Base-by-base conservation (phyloP, 2,329 filamentous ascomycete genomes). In the Alternaria solani region DNA sequence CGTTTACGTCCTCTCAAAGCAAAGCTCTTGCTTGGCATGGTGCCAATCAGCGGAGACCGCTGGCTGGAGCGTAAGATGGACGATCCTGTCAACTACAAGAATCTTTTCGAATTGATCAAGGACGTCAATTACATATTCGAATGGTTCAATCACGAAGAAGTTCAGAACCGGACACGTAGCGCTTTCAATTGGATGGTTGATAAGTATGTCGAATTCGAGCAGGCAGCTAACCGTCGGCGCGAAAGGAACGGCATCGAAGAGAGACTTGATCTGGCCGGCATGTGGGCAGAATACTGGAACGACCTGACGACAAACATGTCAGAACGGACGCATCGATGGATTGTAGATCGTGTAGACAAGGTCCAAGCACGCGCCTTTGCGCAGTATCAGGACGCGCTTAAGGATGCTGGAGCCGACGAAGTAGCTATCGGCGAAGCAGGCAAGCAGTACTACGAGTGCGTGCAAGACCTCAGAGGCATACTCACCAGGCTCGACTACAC, bases 261-360 rank as follows among this genome's bases (percentile, higher is more conserved):
- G 30, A 63, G 26, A 20, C 32, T 71, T 7, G 39, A 69, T 36
- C 14, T 69, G n/a, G 58, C 65, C 20, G 63, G 60, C 6, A 62
- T 66, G 62, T 71, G 67, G 66, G 65, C 58, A 3, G 65, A 68
- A 25, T 71, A 65, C 49, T 63, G 58, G 39, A 48, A 63, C 11
- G 51, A 54, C 5, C 26, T 49, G 4, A 48, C 57, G 20, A 43
- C 54, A 6, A 67, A 42, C 16, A 66, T 67, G 60, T 58, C 63
- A 1, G 43, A 43, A 9, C 58, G 62, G 0, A 66, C 68, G 7
- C 65, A 68, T 56, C 56, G 54, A 23, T 69, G 67, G 67, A 11
- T 71, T 2, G 59, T 66, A 4, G 62, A 65, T 23, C 67, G 67
- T 1, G 65, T 66, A 0, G 62, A 66, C n/a, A 62, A 70, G 11